phyloP scores from a whole-genome alignment of 176 grass and related monocot genomes.

The Typha latifolia region DNA sequence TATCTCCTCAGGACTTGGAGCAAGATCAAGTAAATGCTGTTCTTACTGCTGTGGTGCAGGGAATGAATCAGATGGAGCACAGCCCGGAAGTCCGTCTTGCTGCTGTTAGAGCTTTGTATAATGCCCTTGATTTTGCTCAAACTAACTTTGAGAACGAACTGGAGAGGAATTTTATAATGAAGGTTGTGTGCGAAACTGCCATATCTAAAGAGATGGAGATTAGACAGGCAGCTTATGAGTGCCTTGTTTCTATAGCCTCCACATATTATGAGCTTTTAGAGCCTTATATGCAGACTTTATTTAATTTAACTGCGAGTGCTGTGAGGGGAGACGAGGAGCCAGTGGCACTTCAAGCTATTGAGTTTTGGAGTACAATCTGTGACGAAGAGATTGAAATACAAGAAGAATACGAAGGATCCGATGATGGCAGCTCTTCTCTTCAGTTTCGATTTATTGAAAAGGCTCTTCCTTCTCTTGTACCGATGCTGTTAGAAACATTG shows the following conservation, averaged over 20 bases:
- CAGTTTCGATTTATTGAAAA: constrained; percentile 72
- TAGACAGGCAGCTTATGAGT: constrained; percentile 75
- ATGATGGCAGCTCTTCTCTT: constrained; percentile 49
- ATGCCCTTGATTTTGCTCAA: constrained; percentile 78
- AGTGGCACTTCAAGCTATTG: constrained; percentile 68
- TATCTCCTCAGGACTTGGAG: constrained; percentile 59
- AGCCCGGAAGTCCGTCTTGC: constrained; percentile 68
- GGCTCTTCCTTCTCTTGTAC: constrained; percentile 81
- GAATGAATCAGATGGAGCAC: constrained; percentile 58
- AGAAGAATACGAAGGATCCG: constrained; percentile 53
- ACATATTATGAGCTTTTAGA: constrained; percentile 71
- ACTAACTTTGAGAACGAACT: constrained; percentile 86
- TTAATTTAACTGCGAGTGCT: constrained; percentile 60
- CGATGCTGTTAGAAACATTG: constrained; percentile 77
- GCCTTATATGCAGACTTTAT: constrained; percentile 69
- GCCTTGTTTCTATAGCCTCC: constrained; percentile 80
- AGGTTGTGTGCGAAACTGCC: constrained; percentile 75
- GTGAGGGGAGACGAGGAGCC: constrained; percentile 68
- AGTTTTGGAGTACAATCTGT: constrained; percentile 92
- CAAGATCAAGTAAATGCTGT: constrained; percentile 81
- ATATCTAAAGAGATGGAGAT: constrained; percentile 71
- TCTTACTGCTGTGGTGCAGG: constrained; percentile 73
- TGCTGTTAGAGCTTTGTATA: constrained; percentile 67
- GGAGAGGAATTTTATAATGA: constrained; percentile 93
- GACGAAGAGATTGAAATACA: constrained; percentile 83